These are phyloP conservation scores for Pseudonitzschia multiseries DNA, from an alignment of 108 stramenopile genomes.

Conservation along the genomic window DNA sequence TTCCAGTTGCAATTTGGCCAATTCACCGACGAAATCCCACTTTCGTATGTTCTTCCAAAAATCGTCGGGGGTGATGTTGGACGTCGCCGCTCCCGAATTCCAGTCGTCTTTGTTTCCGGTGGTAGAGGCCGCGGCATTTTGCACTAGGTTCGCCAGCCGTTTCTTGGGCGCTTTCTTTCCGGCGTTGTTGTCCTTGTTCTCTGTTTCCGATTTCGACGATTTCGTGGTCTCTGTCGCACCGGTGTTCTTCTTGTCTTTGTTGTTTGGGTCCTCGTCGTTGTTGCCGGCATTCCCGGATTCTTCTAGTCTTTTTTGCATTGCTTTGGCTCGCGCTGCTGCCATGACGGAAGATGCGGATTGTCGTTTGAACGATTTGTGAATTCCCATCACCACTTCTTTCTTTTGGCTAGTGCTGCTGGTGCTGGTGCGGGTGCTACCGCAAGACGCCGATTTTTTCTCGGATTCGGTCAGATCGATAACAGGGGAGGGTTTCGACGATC, in stretches of 20 bases:
- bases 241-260: neutral
- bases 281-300: neutral
- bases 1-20: constrained; percentile 30
- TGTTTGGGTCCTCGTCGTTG: constrained; percentile 6
- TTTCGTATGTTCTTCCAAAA: constrained; percentile 80
- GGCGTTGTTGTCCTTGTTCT: neutral
- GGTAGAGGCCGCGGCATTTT: constrained; percentile 3
- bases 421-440: too few relatives aligned
- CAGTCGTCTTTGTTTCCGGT: constrained; percentile 16
- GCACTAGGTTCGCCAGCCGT: constrained; percentile 19
- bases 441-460: neutral
- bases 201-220: neutral
- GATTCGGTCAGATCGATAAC: constrained; percentile 8
- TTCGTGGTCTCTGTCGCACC: neutral
- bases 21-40: constrained; percentile 77
- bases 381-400: constrained; percentile 12
- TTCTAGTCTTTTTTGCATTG: neutral
- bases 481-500: neutral
- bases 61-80: constrained; percentile 49
- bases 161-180: constrained; percentile 11
- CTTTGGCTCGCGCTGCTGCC: constrained; percentile 34
- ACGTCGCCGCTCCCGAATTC: constrained; percentile 11
- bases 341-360: constrained; percentile 26
- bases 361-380: constrained; percentile 25
- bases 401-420: neutral